phyloP scores from a whole-genome alignment of 257 asterid species.

The Ilex asprella region DNA sequence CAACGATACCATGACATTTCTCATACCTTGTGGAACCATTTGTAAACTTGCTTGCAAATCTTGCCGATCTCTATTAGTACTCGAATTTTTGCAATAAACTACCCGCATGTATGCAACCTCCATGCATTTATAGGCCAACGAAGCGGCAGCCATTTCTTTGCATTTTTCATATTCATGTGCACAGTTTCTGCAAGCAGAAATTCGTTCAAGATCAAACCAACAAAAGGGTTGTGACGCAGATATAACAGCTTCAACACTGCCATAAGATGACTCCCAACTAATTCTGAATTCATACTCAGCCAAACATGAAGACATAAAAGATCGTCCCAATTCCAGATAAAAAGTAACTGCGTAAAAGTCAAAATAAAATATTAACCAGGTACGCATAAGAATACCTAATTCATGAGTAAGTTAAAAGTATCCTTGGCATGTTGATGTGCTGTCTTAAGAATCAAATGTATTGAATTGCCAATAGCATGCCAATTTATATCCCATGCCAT shows the following conservation, averaged over 20 bases:
- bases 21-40: constrained; percentile 67
- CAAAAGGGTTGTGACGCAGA: constrained; percentile 5
- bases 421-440: too few species aligned
- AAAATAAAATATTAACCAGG: too few species aligned
- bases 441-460: too few species aligned
- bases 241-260: not conserved
- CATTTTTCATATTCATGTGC: constrained; percentile 65
- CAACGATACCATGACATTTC: not conserved
- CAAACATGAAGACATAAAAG: too few species aligned
- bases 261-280: too few species aligned
- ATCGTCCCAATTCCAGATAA: too few species aligned
- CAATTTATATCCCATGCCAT: too few species aligned
- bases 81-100: constrained; percentile 60
- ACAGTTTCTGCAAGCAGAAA: constrained; percentile 55
- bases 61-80: constrained; percentile 38
- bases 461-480: too few species aligned
- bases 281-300: too few species aligned
- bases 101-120: constrained; percentile 83
- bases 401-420: too few species aligned
- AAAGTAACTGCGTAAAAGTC: too few species aligned
- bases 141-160: constrained; percentile 73
- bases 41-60: constrained; percentile 65
- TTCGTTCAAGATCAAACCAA: constrained; percentile 18
- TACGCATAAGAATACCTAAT: too few species aligned
- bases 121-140: constrained; percentile 84